Evolutionary conservation across 257 asterid genomes (phyloP).

Genomic region (Eucommia ulmoides): DNA sequence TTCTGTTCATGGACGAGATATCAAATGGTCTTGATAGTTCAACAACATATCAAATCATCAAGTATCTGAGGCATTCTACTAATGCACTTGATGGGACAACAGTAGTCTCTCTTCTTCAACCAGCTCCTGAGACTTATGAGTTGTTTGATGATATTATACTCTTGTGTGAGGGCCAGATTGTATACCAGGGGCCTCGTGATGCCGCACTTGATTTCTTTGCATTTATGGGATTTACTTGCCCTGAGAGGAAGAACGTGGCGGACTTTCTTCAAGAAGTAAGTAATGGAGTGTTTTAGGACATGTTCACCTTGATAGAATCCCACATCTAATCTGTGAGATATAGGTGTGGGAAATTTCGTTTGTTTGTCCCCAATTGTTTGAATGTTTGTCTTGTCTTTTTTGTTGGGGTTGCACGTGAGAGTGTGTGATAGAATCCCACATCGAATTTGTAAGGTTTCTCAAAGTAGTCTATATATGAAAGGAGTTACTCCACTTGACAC

Average conservation of each 20-base stretch:
- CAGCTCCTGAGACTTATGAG: constrained; percentile 95
- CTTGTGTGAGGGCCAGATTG: constrained; percentile 80
- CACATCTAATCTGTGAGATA: too few species aligned
- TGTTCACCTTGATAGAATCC: too few species aligned
- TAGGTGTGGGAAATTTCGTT: too few species aligned
- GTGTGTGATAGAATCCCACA: too few species aligned
- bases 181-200: constrained; percentile 84
- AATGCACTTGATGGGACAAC: constrained; percentile 74
- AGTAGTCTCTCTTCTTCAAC: constrained; percentile 86
- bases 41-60: constrained; percentile 73
- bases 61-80: constrained; percentile 73
- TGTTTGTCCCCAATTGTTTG: too few species aligned
- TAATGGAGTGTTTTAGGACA: too few species aligned
- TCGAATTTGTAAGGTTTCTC: too few species aligned
- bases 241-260: constrained; percentile 81
- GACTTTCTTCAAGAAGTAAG: constrained; percentile 97
- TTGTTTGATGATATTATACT: constrained; percentile 80
- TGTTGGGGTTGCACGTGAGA: too few species aligned
- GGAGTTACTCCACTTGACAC: too few species aligned
- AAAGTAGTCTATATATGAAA: too few species aligned
- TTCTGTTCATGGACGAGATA: constrained; percentile 88
- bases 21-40: constrained; percentile 96
- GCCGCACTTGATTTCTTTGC: constrained; percentile 60
- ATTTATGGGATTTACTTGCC: constrained; percentile 74
- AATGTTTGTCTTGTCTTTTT: too few species aligned